Percentiles rank a stretch among this genome's conserved stretches.
These are phyloP conservation scores for Zygoascus tannicola DNA, from an alignment of 805 yeast species.

Conservation along the genomic window DNA sequence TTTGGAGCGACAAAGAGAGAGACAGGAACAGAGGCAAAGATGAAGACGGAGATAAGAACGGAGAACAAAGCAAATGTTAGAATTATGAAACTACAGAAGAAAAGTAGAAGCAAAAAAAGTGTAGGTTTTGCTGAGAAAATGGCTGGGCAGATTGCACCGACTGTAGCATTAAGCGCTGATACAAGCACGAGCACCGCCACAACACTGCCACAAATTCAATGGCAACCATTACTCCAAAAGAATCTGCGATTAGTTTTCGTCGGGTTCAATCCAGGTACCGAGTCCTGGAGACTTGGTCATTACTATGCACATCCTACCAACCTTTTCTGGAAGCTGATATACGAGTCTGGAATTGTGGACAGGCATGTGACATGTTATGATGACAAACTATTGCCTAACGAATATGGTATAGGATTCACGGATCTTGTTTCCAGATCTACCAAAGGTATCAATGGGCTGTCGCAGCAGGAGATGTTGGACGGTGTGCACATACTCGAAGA, in stretches of 20 bases:
- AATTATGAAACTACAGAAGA: no score
- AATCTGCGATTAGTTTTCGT: conserved; percentile 43
- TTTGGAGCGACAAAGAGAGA: no score
- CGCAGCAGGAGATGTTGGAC: conserved; percentile 40
- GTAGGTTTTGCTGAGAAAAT: no score
- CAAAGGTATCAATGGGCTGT: conserved; percentile 45
- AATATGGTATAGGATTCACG: conserved; percentile 54
- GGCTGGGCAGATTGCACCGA: no score
- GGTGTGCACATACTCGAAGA: conserved; percentile 45
- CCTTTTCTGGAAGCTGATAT: conserved; percentile 56
- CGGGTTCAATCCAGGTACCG: conserved; percentile 66
- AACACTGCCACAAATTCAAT: no score
- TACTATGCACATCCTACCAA: conserved; percentile 66
- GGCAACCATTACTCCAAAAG: conserved; percentile 21
- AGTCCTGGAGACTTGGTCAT: conserved; percentile 53
- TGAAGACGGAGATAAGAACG: no score
- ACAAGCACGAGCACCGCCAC: no score
- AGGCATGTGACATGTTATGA: conserved; percentile 32
- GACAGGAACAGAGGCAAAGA: no score
- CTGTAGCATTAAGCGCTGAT: no score
- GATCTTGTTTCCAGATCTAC: conserved; percentile 63
- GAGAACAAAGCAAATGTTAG: no score
- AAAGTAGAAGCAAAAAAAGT: no score
- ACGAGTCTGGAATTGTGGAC: conserved; percentile 40
- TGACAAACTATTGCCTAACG: conserved; percentile 32